These are phyloP conservation scores for Euphorbia schlechtendalii DNA, from an alignment of 441 rosid genomes.

Conservation along the genomic window DNA sequence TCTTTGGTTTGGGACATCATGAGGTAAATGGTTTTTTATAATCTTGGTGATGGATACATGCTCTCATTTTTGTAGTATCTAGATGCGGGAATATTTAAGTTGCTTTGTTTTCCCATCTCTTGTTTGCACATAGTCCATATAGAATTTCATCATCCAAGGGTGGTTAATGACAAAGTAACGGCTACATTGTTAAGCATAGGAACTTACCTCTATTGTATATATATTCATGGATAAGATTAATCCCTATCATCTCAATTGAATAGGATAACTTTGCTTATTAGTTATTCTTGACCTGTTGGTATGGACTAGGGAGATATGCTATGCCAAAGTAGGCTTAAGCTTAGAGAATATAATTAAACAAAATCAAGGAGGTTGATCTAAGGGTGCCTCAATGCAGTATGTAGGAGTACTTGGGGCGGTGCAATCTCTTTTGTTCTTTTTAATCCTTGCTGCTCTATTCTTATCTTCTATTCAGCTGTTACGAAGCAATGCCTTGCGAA, in stretches of 20 bases:
- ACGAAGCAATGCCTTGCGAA: no score
- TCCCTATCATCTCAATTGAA: no score
- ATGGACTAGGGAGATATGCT: no score
- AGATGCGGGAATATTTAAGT: background rate
- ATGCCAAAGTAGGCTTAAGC: no score
- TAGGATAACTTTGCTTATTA: background rate
- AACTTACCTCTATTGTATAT: no score
- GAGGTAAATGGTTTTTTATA: conserved; percentile 55
- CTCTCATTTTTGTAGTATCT: background rate
- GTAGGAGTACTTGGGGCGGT: background rate
- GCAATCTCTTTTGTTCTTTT: background rate
- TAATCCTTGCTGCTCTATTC: background rate
- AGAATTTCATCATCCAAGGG: no score
- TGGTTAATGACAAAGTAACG: background rate
- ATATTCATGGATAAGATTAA: no score
- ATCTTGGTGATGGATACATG: background rate
- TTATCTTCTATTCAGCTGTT: background rate
- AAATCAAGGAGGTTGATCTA: background rate
- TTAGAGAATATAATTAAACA: no score
- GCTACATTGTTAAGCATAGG: no score
- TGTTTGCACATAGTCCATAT: background rate
- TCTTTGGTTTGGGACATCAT: conserved; percentile 75
- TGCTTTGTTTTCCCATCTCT: background rate
- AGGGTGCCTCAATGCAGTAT: background rate
- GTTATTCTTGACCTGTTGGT: no score